Percentiles rank a stretch among this genome's conserved stretches.
Conservation (phyloP, 495 filamentous ascomycete species). For the Durotheca rogersii region DNA sequence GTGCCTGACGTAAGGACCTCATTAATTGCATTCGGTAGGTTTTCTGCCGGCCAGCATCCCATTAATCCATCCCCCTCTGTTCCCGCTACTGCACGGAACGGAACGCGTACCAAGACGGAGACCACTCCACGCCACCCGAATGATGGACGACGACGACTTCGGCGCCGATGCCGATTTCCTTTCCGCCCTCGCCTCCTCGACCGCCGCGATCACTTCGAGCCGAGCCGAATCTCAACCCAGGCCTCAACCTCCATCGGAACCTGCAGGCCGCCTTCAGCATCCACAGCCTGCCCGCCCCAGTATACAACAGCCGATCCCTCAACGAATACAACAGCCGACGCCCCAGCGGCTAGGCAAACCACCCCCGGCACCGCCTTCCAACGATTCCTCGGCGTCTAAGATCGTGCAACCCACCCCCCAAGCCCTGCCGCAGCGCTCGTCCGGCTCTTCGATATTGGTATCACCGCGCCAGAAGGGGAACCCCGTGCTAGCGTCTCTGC, state of each 20-base stretch:
- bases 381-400: slow-evolving; percentile 43
- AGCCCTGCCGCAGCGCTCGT: slow-evolving; percentile 64
- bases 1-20: no score
- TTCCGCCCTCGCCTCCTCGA: slow-evolving; percentile 52
- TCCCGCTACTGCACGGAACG: no score
- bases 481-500: slow-evolving; percentile 80
- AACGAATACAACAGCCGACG: slow-evolving; percentile 29
- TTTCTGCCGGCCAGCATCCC: no score
- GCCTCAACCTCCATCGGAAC: slow-evolving; percentile 21
- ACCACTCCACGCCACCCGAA: no score
- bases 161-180: slow-evolving; percentile 61
- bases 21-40: no score
- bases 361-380: slow-evolving; percentile 29
- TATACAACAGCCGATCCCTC: slow-evolving; percentile 23
- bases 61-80: no score
- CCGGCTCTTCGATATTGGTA: slow-evolving; percentile 78
- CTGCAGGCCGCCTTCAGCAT: slow-evolving; percentile 38
- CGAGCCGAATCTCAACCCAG: slow-evolving; percentile 18
- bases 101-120: no score
- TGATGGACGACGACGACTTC: slow-evolving; percentile 60
- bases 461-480: slow-evolving; percentile 89
- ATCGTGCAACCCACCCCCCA: slow-evolving; percentile 88
- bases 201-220: slow-evolving; percentile 25
- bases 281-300: slow-evolving; percentile 17
- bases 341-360: slow-evolving; percentile 48